Conservation (phyloP, 192 early-diverging fungal species). For the Jimgerdemannia lactiflua region DNA sequence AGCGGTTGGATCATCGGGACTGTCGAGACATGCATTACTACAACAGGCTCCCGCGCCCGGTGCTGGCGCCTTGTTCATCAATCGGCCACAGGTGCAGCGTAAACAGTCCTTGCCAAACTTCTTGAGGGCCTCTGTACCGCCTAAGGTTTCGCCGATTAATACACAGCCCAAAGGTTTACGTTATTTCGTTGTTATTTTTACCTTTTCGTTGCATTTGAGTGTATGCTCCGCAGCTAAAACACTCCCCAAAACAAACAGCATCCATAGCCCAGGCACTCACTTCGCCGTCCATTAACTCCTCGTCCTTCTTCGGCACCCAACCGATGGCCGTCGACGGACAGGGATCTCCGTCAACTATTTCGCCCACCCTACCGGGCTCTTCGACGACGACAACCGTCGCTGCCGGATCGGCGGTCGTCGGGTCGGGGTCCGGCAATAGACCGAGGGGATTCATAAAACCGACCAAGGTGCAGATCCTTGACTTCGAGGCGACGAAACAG, state of each 20-base stretch:
- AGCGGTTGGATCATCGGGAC: neutral
- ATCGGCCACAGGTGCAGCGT: neutral
- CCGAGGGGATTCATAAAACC: neutral
- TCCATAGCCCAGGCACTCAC: neutral
- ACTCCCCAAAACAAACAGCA: neutral
- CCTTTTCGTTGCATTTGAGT: too few relatives aligned
- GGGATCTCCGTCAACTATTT: neutral
- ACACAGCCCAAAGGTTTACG: constrained; percentile 1
- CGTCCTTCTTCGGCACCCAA: neutral
- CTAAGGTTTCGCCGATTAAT: constrained; percentile 1
- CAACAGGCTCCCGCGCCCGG: too few relatives aligned
- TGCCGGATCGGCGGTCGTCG: neutral
- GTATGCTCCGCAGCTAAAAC: too few relatives aligned
- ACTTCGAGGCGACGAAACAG: neutral
- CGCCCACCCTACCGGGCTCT: neutral
- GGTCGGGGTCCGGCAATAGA: neutral
- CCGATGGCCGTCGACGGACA: neutral
- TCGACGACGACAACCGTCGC: neutral
- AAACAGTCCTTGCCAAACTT: neutral
- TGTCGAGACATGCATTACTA: neutral
- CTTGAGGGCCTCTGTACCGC: neutral
- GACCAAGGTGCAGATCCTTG: constrained; percentile 1
- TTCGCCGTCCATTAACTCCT: neutral
- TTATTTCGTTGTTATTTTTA: too few relatives aligned
- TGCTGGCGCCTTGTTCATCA: neutral